Base-by-base conservation (phyloP, 2,329 filamentous ascomycete genomes). In the Fusarium sp. region DNA sequence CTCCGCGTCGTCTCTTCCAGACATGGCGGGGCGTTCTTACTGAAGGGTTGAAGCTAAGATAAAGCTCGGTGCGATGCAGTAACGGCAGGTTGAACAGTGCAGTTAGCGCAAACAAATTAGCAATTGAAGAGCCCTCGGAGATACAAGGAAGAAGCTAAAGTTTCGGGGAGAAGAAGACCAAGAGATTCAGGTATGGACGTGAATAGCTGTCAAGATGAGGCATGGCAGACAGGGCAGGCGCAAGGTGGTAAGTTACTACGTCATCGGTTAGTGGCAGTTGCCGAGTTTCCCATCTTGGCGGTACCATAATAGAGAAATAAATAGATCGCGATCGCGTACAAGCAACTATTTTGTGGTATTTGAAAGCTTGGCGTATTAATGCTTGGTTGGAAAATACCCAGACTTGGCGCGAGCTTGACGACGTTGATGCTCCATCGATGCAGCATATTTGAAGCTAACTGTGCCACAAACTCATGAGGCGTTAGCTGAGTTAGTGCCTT, bases 1-100 rank as follows among this genome's bases (percentile, higher is more conserved):
- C 20, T 83, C 78, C 22, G 77, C 72, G 59, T 82, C 80, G 46
- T 80, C 78, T 58, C 72, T 73, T 66, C 75, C 76, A 40, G 79
- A 76, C 79, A 82, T 81, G 64, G 53, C 72, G 59, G 61, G 42
- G 68, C 17, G 46, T 26, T 58, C 8, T 28, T 17, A 36, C 18
- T 36, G n/a, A 38, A 43, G 36, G 20, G 13, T 38, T 34, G 18
- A 34, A 34, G 33, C 42, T 22, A 53, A 40, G 26, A 15, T 58
- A 17, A 60, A 22, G 44, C 39, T 48, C 36, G 22, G 24, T 17
- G 45, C 28, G 26, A 20, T 17, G 48, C 24, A 46, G 50, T 46
- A 48, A 42, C 43, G 49, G 61, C 36, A 43, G 46, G 42, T 39
- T 31, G 28, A 31, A 31, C 13, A 31, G 51, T 33, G 33, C 28